Evolutionary conservation across 768 basidiomycete species (phyloP).

Genomic region (Heimioporus sp.): DNA sequence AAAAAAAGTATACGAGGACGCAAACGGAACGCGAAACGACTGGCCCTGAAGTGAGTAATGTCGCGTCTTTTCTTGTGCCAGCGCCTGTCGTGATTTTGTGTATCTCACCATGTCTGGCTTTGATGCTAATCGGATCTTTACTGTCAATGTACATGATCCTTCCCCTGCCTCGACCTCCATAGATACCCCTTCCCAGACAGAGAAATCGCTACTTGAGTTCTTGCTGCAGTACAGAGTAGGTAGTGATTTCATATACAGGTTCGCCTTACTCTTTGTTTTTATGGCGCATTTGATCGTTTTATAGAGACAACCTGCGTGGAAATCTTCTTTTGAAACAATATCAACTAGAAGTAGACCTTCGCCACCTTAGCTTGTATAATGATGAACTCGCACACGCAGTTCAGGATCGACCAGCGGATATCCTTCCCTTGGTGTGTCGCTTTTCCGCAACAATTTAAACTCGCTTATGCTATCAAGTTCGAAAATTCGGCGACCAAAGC

Average conservation of each 20-base stretch:
- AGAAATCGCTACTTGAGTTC: constrained; percentile 81
- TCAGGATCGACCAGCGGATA: constrained; percentile 86
- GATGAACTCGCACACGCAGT: constrained; percentile 92
- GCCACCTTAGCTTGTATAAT: constrained; percentile 78
- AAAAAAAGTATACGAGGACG: neutral
- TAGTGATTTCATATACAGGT: constrained; percentile 92
- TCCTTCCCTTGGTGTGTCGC: constrained; percentile 74
- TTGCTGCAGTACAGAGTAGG: constrained; percentile 85
- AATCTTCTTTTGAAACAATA: constrained; percentile 89
- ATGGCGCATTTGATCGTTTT: neutral
- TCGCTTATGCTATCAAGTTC: constrained; percentile 51
- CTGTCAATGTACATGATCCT: constrained; percentile 73
- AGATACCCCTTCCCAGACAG: constrained; percentile 78
- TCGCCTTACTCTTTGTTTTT: constrained; percentile 15
- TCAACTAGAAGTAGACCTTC: constrained; percentile 82
- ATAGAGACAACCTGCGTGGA: constrained; percentile 81
- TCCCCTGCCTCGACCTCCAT: constrained; percentile 49
- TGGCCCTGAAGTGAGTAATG: constrained; percentile 22
- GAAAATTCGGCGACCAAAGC: constrained; percentile 88
- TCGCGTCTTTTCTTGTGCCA: constrained; percentile 9
- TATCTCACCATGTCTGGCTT: constrained; percentile 73
- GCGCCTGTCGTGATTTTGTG: neutral
- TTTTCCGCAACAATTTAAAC: neutral
- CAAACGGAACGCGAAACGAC: constrained; percentile 24
- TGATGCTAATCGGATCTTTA: constrained; percentile 77